Percentiles rank a stretch among this genome's conserved stretches.
phyloP scores from a whole-genome alignment of 1,284 basidiomycete species.

The Ustilago cynodontis region DNA sequence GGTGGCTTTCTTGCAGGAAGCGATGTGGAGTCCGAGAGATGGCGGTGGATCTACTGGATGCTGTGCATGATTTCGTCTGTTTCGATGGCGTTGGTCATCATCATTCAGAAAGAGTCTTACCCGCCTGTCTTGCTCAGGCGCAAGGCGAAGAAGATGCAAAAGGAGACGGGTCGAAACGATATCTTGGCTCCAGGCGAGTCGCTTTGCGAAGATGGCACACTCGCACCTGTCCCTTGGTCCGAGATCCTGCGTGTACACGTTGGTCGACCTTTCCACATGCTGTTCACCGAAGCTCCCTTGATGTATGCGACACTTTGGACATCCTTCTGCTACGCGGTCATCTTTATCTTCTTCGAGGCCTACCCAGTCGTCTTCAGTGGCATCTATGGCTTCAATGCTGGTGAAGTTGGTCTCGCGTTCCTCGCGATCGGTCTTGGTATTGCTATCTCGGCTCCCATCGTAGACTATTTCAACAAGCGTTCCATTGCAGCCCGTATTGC shows the following conservation, averaged over 20 bases:
- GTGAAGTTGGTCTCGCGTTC: conserved; percentile 50
- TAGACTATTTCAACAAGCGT: conserved; percentile 40
- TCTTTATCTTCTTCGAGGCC: conserved; percentile 57
- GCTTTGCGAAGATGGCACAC: conserved; percentile 9
- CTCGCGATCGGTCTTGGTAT: conserved; percentile 49
- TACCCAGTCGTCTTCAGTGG: conserved; percentile 47
- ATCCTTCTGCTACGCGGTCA: conserved; percentile 45
- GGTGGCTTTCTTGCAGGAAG: conserved; percentile 40
- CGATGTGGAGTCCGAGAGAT: conserved; percentile 20
- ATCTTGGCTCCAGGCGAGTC: conserved; percentile 29
- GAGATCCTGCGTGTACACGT: conserved; percentile 41
- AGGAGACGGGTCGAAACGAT: conserved; percentile 23
- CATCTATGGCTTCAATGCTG: conserved; percentile 51
- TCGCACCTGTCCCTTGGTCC: conserved; percentile 24
- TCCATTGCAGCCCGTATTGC: conserved; percentile 24
- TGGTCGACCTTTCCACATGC: conserved; percentile 44
- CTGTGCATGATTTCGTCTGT: conserved; percentile 37
- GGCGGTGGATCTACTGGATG: conserved; percentile 52
- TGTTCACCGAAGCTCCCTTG: conserved; percentile 43
- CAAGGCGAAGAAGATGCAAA: conserved; percentile 20
- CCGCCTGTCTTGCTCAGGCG: conserved; percentile 45
- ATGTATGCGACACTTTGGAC: conserved; percentile 51
- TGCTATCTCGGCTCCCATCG: conserved; percentile 33
- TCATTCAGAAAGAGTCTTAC: conserved; percentile 45
- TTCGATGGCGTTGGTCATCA: conserved; percentile 23